Evolutionary conservation across 148 eudicot genomes (phyloP).

Genomic region (Rhododendron molle): DNA sequence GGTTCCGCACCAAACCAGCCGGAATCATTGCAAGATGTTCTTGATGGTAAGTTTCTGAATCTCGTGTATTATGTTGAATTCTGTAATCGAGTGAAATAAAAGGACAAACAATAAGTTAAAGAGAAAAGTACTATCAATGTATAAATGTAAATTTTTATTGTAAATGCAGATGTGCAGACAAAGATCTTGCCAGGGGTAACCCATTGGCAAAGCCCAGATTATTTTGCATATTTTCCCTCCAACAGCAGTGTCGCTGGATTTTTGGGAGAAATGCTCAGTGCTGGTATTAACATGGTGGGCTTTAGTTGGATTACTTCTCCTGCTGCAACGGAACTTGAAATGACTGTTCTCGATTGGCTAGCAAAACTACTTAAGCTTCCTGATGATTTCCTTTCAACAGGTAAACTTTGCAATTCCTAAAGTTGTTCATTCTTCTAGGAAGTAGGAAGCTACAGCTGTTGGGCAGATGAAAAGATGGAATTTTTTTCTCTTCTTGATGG

Average conservation of each 20-base stretch:
- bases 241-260: slow-evolving; percentile 92
- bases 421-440: slow-evolving; percentile 1
- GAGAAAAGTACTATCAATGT: not conserved
- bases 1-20: slow-evolving; percentile 71
- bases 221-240: slow-evolving; percentile 79
- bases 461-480: not conserved
- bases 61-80: not conserved
- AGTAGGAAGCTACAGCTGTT: not conserved
- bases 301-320: slow-evolving; percentile 98
- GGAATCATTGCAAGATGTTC: slow-evolving; percentile 68
- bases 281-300: slow-evolving; percentile 88
- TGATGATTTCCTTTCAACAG: slow-evolving; percentile 67
- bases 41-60: slow-evolving; percentile 52
- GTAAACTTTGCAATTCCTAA: slow-evolving; percentile 25
- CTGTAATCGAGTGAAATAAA: not conserved
- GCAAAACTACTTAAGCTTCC: slow-evolving; percentile 81
- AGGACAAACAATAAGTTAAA: not conserved
- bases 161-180: slow-evolving; percentile 55
- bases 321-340: slow-evolving; percentile 96
- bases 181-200: slow-evolving; percentile 91
- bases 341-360: slow-evolving; percentile 94
- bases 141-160: slow-evolving; percentile 8
- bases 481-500: not conserved
- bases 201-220: slow-evolving; percentile 97
- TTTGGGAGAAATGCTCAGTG: slow-evolving; percentile 96